Base-by-base conservation (phyloP, 2,329 filamentous ascomycete genomes). In the Remersonia thermophila region DNA sequence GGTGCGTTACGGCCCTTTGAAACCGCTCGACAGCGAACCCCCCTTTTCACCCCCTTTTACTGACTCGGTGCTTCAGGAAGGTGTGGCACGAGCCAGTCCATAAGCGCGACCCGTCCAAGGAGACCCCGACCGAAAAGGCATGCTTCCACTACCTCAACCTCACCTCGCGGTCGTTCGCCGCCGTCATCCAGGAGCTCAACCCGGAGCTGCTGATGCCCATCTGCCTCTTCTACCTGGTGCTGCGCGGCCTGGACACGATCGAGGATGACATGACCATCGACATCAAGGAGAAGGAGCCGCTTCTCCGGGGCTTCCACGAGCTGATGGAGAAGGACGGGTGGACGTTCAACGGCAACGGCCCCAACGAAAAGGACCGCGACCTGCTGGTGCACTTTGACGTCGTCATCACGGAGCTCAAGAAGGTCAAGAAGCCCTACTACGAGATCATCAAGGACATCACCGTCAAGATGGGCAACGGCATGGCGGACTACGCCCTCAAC, bases 181-280 rank as follows among this genome's bases (percentile, higher is more conserved):
- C 85, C 32, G 91, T 98, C 55, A 98, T 98, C 46, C 77, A 93
- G 61, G 91, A 98, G 63, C 73, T 98, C 30, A 87, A 95, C 55
- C 86, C 86, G 1, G 89, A 98, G 62, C 77, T 98, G 23, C 74
- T 96, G 26, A 74, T 95, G 28, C 86, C 91, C 16, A 72, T 96
- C 31, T 77, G 80, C 38, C 67, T 96, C 8, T 98, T 98, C 70
- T 98, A 98, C 65, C 74, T 98, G 18, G 74, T 85, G 36, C 71
- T 98, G 37, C 83, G 91, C 42, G 91, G 84, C 32, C 73, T 98
- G 34, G 91, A 98, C 60, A 98, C 91, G n/a, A 83, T 98, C 42
- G 91, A 98, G 62, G 91, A 98, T 67, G 91, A 98, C 60, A 96
- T 95, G 77, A 93, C 86, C 4, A 80, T 98, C 42, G 67, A 80